Base-by-base conservation (phyloP, 2,329 filamentous ascomycete genomes). In the Fusarium illudens region DNA sequence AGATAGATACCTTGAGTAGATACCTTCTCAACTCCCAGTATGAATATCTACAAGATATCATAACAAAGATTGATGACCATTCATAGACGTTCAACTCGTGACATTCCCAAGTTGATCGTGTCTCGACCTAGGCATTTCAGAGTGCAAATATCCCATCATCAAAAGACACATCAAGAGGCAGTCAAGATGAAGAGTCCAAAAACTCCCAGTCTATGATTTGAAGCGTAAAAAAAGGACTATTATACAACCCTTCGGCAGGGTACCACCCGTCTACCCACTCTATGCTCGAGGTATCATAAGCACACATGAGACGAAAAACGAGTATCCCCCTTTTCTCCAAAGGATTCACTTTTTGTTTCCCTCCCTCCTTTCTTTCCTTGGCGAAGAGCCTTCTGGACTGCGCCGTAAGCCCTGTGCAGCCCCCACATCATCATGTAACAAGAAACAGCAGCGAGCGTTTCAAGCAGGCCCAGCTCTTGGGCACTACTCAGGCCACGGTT, bases 141-240 rank as follows among this genome's bases (percentile, higher is more conserved):
- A 46, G 39, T 25, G 39, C 22, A 27, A 17, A 27, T 1, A 42
- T 27, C 5, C 6, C 12, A 4, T 37, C 30, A 50, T 13, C 9
- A 37, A n/a, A 12, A 15, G n/a, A 17, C 30, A 39, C 33, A 37
- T 54, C 53, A 32, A 9, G 60, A 36, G 13, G 25, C 32, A 17
- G 34, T 39, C 48, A 54, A 60, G 25, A 54, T 48, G 20, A 63
- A 67, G 65, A 67, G 65, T 67, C 55, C 63, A 65, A 51, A 67
- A 65, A 60, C 60, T 59, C 63, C 67, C 57, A 68, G 68, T 71
- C 68, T 71, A 71, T 71, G 53, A 68, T 71, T 71, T 30, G 60
- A 44, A 70, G 65, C 68, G 68, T 68, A 68, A 70, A 71, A 69
- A 69, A 71, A 69, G 54, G 65, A 71, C 69, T 71, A 71, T 71